These are phyloP conservation scores for Thraustotheca clavata DNA, from an alignment of 352 stramenopile genomes.

Conservation along the genomic window DNA sequence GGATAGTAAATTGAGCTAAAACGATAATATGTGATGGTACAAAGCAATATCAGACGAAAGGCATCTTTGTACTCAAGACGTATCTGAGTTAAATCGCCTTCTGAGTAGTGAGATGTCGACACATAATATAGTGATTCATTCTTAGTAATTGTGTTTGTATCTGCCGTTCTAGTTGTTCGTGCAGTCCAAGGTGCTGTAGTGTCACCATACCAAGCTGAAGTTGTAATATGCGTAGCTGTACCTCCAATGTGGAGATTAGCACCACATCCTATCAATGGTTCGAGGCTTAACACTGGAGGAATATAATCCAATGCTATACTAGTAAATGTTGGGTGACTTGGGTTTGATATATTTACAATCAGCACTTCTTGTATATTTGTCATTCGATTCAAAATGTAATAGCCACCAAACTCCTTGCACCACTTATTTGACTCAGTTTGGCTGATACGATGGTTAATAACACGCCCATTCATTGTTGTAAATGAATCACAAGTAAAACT, in stretches of 20 bases:
- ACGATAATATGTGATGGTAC: background rate
- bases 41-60: background rate
- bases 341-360: background rate
- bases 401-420: slow-evolving; percentile 15
- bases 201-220: slow-evolving; percentile 9
- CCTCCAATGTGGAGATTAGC: background rate
- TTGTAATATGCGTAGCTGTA: slow-evolving; percentile 8
- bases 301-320: background rate
- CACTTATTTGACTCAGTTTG: background rate
- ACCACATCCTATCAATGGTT: background rate
- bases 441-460: background rate
- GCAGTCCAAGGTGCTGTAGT: slow-evolving; percentile 1
- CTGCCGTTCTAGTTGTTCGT: background rate
- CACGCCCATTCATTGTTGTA: slow-evolving; percentile 2
- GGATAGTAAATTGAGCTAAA: slow-evolving; percentile 9
- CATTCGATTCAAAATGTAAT: slow-evolving; percentile 2
- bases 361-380: background rate
- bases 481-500: slow-evolving; percentile 11
- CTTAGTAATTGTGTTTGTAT: background rate
- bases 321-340: background rate
- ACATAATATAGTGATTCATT: background rate
- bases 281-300: slow-evolving; percentile 1
- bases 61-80: background rate
- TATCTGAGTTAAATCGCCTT: slow-evolving; percentile 9
- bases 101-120: background rate